Percentiles rank a stretch among this genome's conserved stretches.
These are phyloP conservation scores for Gremmenia infestans DNA, from an alignment of 2,329 filamentous ascomycete genomes.

Conservation along the genomic window DNA sequence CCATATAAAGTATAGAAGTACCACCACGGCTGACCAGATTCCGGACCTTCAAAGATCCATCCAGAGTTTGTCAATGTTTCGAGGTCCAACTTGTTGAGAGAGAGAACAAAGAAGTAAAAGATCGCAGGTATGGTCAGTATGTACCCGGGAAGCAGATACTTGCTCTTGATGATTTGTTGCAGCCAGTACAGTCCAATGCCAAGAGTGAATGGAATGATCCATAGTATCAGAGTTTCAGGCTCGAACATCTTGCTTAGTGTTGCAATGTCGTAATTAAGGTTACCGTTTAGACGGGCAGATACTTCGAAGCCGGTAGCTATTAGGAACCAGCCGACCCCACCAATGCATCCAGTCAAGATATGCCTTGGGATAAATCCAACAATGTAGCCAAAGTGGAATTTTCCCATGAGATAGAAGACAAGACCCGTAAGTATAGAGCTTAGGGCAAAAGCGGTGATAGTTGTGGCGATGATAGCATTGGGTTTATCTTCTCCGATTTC, in stretches of 20 bases:
- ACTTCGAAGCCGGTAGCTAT: constrained; percentile 90
- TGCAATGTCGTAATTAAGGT: constrained; percentile 71
- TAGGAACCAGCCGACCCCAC: constrained; percentile 93
- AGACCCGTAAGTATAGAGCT: constrained; percentile 88
- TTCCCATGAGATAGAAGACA: constrained; percentile 88
- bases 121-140: constrained; percentile 73
- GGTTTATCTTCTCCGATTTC: constrained; percentile 74
- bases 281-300: constrained; percentile 81
- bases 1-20: constrained; percentile 95
- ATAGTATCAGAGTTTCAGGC: constrained; percentile 71
- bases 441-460: constrained; percentile 83
- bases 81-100: constrained; percentile 62
- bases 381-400: constrained; percentile 81
- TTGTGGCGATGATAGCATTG: constrained; percentile 86
- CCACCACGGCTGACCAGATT: constrained; percentile 87
- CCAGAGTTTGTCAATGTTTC: constrained; percentile 64
- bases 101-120: constrained; percentile 74
- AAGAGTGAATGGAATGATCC: constrained; percentile 73
- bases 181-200: constrained; percentile 71
- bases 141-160: constrained; percentile 80
- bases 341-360: constrained; percentile 95
- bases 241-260: constrained; percentile 72
- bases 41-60: constrained; percentile 89
- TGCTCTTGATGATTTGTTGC: constrained; percentile 71
- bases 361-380: constrained; percentile 96